These are phyloP conservation scores for Agastache rugosa DNA, from an alignment of 257 asterid species.

Conservation along the genomic window DNA sequence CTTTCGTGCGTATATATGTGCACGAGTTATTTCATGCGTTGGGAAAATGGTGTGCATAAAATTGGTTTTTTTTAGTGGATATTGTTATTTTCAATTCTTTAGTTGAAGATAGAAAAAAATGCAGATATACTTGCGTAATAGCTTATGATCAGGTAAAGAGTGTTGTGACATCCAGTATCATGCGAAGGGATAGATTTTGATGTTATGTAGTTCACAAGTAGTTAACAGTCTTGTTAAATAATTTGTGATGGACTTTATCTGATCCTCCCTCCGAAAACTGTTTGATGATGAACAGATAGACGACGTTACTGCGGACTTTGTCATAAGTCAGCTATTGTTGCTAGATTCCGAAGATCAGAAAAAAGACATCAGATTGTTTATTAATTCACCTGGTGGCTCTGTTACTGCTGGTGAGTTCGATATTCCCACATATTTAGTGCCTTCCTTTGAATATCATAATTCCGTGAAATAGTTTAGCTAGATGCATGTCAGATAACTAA, in stretches of 20 bases:
- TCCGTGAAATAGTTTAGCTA: background rate
- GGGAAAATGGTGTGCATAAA: background rate
- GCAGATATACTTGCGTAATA: background rate
- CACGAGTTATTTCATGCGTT: background rate
- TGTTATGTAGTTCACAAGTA: conserved; percentile 2
- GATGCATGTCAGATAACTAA: background rate
- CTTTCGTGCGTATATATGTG: background rate
- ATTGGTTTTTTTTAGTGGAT: background rate
- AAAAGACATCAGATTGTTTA: conserved; percentile 83
- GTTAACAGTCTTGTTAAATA: background rate
- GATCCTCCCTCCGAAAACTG: background rate
- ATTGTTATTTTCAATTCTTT: background rate
- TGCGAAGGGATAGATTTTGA: background rate
- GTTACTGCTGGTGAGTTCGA: conserved; percentile 83
- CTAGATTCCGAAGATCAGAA: conserved; percentile 84
- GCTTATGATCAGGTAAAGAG: background rate
- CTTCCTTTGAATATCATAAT: conserved; percentile 1
- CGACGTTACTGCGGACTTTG: conserved; percentile 80
- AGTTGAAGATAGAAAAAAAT: background rate
- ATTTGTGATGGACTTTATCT: conserved; percentile 14
- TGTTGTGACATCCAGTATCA: background rate
- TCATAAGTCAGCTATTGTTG: conserved; percentile 80
- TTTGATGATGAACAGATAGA: conserved; percentile 70
- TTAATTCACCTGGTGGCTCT: conserved; percentile 97
- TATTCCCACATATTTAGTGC: conserved; percentile 10